Evolutionary conservation across 495 filamentous ascomycete species (phyloP).

Genomic region (Penicillium subrubescens): DNA sequence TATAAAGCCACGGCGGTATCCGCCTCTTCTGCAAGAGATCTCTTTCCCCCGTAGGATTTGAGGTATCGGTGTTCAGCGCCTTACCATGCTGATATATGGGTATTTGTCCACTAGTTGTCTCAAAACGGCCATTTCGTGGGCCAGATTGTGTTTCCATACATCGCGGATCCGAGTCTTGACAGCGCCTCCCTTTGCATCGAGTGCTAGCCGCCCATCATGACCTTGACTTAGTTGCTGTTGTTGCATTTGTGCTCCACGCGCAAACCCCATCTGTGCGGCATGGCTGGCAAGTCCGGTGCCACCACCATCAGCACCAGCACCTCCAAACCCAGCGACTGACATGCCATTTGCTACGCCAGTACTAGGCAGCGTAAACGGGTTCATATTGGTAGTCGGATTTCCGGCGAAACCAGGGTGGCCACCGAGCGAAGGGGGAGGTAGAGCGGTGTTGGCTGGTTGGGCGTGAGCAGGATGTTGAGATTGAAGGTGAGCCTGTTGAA

Average conservation of each 20-base stretch:
- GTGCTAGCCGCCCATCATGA: conserved; percentile 50
- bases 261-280: conserved; percentile 83
- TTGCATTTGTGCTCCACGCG: conserved; percentile 70
- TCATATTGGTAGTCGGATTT: conserved; percentile 67
- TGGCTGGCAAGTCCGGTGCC: conserved; percentile 87
- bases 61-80: conserved; percentile 18
- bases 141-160: conserved; percentile 89
- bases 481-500: conserved; percentile 54
- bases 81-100: conserved; percentile 95
- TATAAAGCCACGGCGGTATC: neutral
- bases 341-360: conserved; percentile 56
- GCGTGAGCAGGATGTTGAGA: conserved; percentile 54
- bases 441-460: conserved; percentile 54
- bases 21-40: neutral
- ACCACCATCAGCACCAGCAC: conserved; percentile 59
- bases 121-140: conserved; percentile 83
- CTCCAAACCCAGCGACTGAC: conserved; percentile 57
- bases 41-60: neutral
- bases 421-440: conserved; percentile 62
- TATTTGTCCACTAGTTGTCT: conserved; percentile 83
- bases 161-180: conserved; percentile 82
- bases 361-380: conserved; percentile 63
- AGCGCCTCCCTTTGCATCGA: conserved; percentile 45
- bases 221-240: conserved; percentile 63
- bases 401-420: conserved; percentile 61